Conservation (phyloP, 257 asterid species). For the Coffea canephora region DNA sequence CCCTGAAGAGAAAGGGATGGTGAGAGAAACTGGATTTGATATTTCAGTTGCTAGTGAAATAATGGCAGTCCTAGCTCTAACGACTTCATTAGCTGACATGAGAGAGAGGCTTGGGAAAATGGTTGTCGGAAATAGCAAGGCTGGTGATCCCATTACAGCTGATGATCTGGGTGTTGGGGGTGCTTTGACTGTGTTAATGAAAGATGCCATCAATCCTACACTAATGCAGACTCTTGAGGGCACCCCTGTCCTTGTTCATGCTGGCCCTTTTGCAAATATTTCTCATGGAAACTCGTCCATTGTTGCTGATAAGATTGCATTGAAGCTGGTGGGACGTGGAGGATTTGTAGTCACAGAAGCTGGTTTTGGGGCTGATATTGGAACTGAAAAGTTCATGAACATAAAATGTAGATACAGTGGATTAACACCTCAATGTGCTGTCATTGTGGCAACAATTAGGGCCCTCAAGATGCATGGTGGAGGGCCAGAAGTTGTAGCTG, state of each 20-base stretch:
- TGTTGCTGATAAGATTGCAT: conserved; percentile 88
- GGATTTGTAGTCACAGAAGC: conserved; percentile 97
- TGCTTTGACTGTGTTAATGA: conserved; percentile 89
- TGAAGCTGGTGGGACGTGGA: conserved; percentile 91
- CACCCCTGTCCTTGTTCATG: conserved; percentile 91
- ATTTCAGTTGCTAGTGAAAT: conserved; percentile 96
- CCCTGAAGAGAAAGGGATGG: conserved; percentile 98
- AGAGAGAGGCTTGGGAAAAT: conserved; percentile 95
- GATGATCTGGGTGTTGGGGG: conserved; percentile 98
- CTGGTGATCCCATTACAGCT: conserved; percentile 91
- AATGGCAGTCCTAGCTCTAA: conserved; percentile 97
- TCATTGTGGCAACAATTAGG: conserved; percentile 88
- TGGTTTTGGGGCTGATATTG: conserved; percentile 97
- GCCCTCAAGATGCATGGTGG: conserved; percentile 99
- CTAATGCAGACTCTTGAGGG: conserved; percentile 98
- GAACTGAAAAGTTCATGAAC: conserved; percentile 94
- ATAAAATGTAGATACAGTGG: conserved; percentile 96
- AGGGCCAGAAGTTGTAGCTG: conserved; percentile 92
- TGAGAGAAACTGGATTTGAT: conserved; percentile 92
- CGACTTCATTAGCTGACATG: conserved; percentile 88
- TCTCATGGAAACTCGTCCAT: conserved; percentile 97
- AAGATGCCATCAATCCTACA: conserved; percentile 80
- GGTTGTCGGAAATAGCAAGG: conserved; percentile 94
- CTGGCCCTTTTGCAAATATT: conserved; percentile 95
- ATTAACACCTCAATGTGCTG: conserved; percentile 84